Conservation (phyloP, 192 early-diverging fungal species). For the Backusella macrospora region DNA sequence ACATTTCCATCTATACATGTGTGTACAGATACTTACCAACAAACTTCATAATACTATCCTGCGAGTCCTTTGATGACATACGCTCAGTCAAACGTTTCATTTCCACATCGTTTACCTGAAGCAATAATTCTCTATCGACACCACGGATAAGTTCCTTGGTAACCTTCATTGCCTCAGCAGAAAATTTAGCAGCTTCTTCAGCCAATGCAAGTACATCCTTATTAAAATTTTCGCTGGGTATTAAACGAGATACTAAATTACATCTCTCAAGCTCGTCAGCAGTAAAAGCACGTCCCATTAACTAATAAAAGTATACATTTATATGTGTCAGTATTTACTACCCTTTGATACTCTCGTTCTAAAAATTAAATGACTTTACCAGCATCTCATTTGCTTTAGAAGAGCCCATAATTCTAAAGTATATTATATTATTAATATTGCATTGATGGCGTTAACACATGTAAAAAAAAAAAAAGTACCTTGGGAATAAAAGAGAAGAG, state of each 20-base stretch:
- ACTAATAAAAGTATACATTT: not conserved
- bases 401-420: constrained; percentile 59
- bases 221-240: constrained; percentile 53
- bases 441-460: too few species aligned
- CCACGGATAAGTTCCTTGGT: constrained; percentile 60
- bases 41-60: constrained; percentile 23
- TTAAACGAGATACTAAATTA: constrained; percentile 55
- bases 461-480: constrained; percentile 12
- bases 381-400: constrained; percentile 63
- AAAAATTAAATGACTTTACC: constrained; percentile 18
- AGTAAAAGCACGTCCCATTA: constrained; percentile 58
- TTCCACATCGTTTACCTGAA: constrained; percentile 54
- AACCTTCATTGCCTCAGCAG: constrained; percentile 56
- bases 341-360: not conserved
- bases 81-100: constrained; percentile 52
- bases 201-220: constrained; percentile 54
- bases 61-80: constrained; percentile 12
- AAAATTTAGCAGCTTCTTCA: constrained; percentile 51
- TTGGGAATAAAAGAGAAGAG: constrained; percentile 68
- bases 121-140: constrained; percentile 46
- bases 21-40: constrained; percentile 9
- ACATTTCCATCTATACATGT: not conserved
- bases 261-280: constrained; percentile 61
- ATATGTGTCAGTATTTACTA: not conserved
- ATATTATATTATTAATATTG: not conserved